Evolutionary conservation across 1,139 yeast species (phyloP).

Genomic region (Debaryomyces robertsiae): DNA sequence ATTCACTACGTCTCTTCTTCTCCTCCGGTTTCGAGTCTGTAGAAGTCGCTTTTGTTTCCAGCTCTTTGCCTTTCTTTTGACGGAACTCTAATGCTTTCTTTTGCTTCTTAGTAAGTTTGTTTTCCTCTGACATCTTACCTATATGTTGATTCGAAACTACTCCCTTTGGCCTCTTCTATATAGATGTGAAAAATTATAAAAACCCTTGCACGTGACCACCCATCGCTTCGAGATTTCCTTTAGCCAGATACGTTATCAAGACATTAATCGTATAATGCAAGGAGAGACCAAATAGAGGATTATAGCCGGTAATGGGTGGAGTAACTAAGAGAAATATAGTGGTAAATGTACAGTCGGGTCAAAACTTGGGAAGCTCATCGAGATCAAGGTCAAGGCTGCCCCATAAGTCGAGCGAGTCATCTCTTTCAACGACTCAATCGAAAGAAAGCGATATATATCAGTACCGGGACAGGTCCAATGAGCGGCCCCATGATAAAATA

Average conservation of each 20-base stretch:
- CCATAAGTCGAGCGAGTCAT: constrained; percentile 7
- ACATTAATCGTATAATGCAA: too few species aligned
- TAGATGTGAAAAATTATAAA: background rate
- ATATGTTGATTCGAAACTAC: too few species aligned
- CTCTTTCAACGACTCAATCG: background rate
- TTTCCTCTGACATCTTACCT: constrained; percentile 10
- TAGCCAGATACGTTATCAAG: constrained; percentile 3
- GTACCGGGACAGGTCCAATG: constrained; percentile 16
- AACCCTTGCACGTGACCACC: constrained; percentile 5
- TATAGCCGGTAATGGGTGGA: too few species aligned
- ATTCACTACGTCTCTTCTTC: constrained; percentile 16
- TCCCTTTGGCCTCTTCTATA: background rate
- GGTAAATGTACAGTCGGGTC: constrained; percentile 5
- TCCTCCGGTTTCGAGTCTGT: constrained; percentile 22
- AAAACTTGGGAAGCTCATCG: constrained; percentile 9
- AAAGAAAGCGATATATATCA: constrained; percentile 1
- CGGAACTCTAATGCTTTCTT: constrained; percentile 75
- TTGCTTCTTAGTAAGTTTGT: constrained; percentile 70
- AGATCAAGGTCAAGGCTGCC: constrained; percentile 31
- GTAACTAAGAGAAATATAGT: constrained; percentile 3
- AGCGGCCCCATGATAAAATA: constrained; percentile 17
- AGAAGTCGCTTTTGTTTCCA: constrained; percentile 19
- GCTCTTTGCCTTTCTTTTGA: constrained; percentile 41
- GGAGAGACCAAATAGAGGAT: too few species aligned
- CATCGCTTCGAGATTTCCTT: background rate